Percentiles rank a stretch among this genome's conserved stretches.
phyloP scores from a whole-genome alignment of 768 basidiomycete genomes.

The Crassisporium funariophilum region DNA sequence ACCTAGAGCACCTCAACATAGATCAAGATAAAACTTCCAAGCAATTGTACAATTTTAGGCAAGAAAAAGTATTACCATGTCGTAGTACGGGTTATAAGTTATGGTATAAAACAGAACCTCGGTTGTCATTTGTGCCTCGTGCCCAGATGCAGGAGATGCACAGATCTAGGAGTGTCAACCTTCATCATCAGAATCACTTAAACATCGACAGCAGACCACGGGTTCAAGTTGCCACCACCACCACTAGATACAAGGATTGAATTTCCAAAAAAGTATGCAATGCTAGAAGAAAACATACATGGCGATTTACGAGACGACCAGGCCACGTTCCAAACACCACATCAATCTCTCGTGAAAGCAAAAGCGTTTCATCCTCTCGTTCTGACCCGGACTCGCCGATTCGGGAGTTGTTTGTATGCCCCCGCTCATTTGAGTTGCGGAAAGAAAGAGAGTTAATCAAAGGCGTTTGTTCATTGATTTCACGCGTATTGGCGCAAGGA shows the following conservation, averaged over 20 bases:
- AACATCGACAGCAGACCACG: slow-evolving; percentile 62
- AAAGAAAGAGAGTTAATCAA: slow-evolving; percentile 17
- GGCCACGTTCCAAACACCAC: slow-evolving; percentile 70
- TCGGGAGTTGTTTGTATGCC: no score
- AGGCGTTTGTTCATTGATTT: slow-evolving; percentile 24
- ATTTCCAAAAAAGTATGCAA: slow-evolving; percentile 1
- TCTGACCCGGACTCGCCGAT: not conserved
- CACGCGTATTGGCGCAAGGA: not conserved
- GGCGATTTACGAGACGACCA: slow-evolving; percentile 62
- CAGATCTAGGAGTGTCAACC: slow-evolving; percentile 16
- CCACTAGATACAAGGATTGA: slow-evolving; percentile 51
- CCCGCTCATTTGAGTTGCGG: slow-evolving; percentile 14
- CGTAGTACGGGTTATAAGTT: no score
- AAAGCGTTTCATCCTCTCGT: slow-evolving; percentile 33
- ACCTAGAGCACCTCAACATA: not conserved
- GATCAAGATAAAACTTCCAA: not conserved
- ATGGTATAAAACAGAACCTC: no score
- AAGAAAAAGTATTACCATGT: not conserved
- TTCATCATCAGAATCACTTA: slow-evolving; percentile 55
- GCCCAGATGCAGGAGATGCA: not conserved
- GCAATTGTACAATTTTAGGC: not conserved
- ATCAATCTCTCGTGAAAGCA: slow-evolving; percentile 51
- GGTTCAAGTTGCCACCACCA: slow-evolving; percentile 82
- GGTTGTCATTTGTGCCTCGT: no score
- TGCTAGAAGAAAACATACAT: slow-evolving; percentile 45